These are phyloP conservation scores for Cudoniella acicularis DNA, from an alignment of 495 filamentous ascomycete species.

Conservation along the genomic window DNA sequence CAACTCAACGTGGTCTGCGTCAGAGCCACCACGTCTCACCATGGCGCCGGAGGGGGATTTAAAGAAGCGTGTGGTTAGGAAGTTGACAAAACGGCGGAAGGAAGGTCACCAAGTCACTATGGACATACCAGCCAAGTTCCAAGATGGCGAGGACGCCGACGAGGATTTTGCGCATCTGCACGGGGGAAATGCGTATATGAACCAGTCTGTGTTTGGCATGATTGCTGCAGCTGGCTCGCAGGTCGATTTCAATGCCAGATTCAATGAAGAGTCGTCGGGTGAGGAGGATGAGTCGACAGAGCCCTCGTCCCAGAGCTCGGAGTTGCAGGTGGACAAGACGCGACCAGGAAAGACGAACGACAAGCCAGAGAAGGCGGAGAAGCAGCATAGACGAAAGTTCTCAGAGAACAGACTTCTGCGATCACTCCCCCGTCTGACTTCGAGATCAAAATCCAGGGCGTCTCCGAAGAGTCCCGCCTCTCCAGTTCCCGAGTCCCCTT, in stretches of 20 bases:
- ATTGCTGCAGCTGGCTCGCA: slow-evolving; percentile 86
- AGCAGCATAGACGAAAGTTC: slow-evolving; percentile 50
- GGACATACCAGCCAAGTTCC: slow-evolving; percentile 74
- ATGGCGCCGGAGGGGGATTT: slow-evolving; percentile 38
- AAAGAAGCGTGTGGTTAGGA: slow-evolving; percentile 38
- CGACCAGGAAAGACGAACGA: slow-evolving; percentile 3
- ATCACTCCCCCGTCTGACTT: slow-evolving; percentile 52
- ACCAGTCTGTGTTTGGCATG: slow-evolving; percentile 91
- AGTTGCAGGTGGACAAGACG: slow-evolving; percentile 22
- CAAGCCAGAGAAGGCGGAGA: slow-evolving; percentile 13
- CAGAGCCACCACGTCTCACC: slow-evolving; percentile 9
- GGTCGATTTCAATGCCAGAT: slow-evolving; percentile 73
- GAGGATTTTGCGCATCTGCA: slow-evolving; percentile 69
- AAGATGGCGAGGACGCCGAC: slow-evolving; percentile 61
- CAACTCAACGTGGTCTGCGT: slow-evolving; percentile 9
- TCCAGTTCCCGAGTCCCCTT: slow-evolving; percentile 15
- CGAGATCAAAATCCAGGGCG: slow-evolving; percentile 28
- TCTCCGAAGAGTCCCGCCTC: slow-evolving; percentile 14
- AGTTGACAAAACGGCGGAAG: slow-evolving; percentile 56
- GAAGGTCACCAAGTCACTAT: slow-evolving; percentile 58
- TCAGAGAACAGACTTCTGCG: slow-evolving; percentile 60
- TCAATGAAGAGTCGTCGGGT: slow-evolving; percentile 77
- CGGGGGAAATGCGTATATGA: slow-evolving; percentile 58
- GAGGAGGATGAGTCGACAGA: slow-evolving; percentile 57
- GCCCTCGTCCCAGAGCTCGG: slow-evolving; percentile 14